These are phyloP conservation scores for Rehmannia glutinosa DNA, from an alignment of 257 asterid species.

Conservation along the genomic window DNA sequence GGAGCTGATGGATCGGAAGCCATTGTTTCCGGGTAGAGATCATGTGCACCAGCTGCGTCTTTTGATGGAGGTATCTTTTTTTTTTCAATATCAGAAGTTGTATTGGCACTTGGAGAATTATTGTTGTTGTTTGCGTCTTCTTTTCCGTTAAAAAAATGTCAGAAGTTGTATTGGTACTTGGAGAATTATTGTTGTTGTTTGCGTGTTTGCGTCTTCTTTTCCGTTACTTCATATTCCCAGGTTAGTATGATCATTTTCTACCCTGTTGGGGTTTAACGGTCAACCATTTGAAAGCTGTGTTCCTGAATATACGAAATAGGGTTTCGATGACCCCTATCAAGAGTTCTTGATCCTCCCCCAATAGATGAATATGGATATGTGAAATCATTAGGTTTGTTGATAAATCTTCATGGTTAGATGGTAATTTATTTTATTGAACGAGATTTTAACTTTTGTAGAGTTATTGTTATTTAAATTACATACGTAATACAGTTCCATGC, in stretches of 20 bases:
- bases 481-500: too few relatives aligned
- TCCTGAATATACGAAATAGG: neutral
- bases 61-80: conserved; percentile 75
- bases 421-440: neutral
- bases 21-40: conserved; percentile 95
- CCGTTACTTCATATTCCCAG: neutral
- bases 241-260: neutral
- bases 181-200: neutral
- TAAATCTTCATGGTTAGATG: neutral
- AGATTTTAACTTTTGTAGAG: neutral
- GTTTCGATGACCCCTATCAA: too few relatives aligned
- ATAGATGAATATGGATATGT: neutral
- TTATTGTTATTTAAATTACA: too few relatives aligned
- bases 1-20: conserved; percentile 98
- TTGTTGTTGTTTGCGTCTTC: neutral
- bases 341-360: neutral
- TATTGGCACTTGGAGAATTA: neutral
- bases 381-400: neutral
- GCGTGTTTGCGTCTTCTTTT: too few relatives aligned
- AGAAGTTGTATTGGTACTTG: neutral
- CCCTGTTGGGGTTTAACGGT: neutral
- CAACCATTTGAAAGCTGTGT: neutral
- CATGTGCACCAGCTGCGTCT: conserved; percentile 96
- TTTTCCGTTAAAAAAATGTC: too few relatives aligned
- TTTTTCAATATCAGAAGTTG: neutral